Percentiles rank a stretch among this genome's conserved stretches.
Evolutionary conservation across 2,329 filamentous ascomycete species (phyloP).

Genomic region (Nothopassalora personata): DNA sequence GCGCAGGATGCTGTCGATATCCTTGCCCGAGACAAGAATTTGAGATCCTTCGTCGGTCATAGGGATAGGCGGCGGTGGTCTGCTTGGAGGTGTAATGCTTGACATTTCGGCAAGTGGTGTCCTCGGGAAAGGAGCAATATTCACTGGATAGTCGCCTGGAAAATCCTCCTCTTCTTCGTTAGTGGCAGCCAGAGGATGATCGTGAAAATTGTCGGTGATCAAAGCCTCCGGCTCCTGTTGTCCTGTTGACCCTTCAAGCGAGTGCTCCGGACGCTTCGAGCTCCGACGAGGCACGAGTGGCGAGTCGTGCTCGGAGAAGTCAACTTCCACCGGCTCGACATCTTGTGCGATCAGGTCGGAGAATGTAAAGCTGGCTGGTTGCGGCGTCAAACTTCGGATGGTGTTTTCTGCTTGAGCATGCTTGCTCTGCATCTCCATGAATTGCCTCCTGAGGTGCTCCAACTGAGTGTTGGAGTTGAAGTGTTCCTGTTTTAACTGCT

Average conservation of each 20-base stretch:
- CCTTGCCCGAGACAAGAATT: constrained; percentile 74
- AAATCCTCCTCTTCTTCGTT: constrained; percentile 8
- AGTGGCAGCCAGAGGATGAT: not conserved
- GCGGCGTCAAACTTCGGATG: not conserved
- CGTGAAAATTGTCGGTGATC: constrained; percentile 14
- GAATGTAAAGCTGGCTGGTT: constrained; percentile 13
- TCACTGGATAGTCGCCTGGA: not conserved
- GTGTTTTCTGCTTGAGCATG: not conserved
- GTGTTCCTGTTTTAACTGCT: not conserved
- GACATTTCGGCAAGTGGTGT: constrained; percentile 12
- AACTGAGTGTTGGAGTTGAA: not conserved
- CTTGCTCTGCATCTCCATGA: not conserved
- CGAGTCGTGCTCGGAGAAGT: constrained; percentile 2
- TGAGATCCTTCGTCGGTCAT: constrained; percentile 67
- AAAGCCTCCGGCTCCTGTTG: constrained; percentile 8
- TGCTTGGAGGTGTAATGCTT: constrained; percentile 9
- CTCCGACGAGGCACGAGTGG: constrained; percentile 16
- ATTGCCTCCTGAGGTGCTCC: not conserved
- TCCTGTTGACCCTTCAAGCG: constrained; percentile 5
- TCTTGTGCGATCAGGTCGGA: constrained; percentile 22
- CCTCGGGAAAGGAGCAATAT: constrained; percentile 1
- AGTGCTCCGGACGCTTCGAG: constrained; percentile 15
- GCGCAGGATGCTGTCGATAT: constrained; percentile 70
- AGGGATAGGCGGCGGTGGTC: constrained; percentile 9
- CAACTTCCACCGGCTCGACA: constrained; percentile 12